Conservation (phyloP, 192 early-diverging fungal genomes). For the Rhizophagus sp. region DNA sequence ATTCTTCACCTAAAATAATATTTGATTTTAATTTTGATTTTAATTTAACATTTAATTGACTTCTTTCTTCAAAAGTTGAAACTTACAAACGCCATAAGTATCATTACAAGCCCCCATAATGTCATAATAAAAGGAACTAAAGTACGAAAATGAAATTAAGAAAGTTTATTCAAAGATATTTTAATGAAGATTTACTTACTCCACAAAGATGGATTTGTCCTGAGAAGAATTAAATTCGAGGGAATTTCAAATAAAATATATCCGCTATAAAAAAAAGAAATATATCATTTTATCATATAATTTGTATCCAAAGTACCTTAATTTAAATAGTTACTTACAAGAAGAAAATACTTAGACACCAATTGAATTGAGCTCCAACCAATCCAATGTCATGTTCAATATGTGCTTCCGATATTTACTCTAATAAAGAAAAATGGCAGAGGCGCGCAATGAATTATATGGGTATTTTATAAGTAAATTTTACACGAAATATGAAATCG, state of each 20-base stretch:
- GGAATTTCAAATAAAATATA: constrained; percentile 75
- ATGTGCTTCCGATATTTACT: constrained; percentile 44
- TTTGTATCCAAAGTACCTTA: not conserved
- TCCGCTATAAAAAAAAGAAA: constrained; percentile 19
- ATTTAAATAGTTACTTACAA: constrained; percentile 41
- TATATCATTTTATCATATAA: not conserved
- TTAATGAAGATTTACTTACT: not conserved
- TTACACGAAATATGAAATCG: too few relatives aligned
- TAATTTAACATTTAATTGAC: not conserved
- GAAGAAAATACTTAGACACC: constrained; percentile 68
- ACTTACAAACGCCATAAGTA: constrained; percentile 52
- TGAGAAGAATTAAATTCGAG: constrained; percentile 66
- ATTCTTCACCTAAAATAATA: constrained; percentile 23
- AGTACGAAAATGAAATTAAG: not conserved
- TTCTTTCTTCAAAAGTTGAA: not conserved
- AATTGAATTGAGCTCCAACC: constrained; percentile 51
- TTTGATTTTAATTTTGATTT: too few relatives aligned
- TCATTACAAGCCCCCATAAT: constrained; percentile 54
- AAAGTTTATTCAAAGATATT: too few relatives aligned
- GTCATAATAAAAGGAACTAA: constrained; percentile 53
- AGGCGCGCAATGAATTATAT: not conserved
- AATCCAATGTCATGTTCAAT: constrained; percentile 44
- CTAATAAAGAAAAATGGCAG: not conserved
- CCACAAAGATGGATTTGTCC: constrained; percentile 55
- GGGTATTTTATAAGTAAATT: too few relatives aligned